Evolutionary conservation across 768 basidiomycete genomes (phyloP), one percentile per base, ranked within the genome.

Genomic region (Heimioporus sp.): DNA sequence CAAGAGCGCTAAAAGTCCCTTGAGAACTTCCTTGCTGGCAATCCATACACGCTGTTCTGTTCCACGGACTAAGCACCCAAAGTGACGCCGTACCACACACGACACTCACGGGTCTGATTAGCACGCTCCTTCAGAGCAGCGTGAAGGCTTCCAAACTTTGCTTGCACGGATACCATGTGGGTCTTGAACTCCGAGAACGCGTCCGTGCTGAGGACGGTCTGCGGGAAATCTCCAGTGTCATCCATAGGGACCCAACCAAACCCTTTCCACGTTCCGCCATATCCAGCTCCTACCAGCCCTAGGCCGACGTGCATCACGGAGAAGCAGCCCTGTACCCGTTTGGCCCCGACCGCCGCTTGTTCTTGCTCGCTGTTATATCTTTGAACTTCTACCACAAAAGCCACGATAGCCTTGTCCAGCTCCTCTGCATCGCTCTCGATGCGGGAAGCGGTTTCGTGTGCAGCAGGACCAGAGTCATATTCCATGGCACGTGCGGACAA

Each of bases 401-500:
- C 76, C 32, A 80, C 67, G 11, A 91, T 77, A 2, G 87, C 87
- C 34, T 81, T 79, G 54, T 88, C 87, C 10, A 91, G 76, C 58
- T 90, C 89, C 46, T 83, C 79, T 1, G 87, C 87, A 61, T 90
- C 89, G 6, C 81, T 77, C 61, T 87, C 84, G 54, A 90, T 87
- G 36, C 89, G 82, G 56, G 76, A 80, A 1, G 83, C 75, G 13
- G 86, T 87, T 54, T 88, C 84, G 11, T 76, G 67, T 5, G 82
- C 67, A 20, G 81, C 75, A 2, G 80, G 78, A 15, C 83, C 85
- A 0, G 87, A 85, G 61, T 91, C 86, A 54, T 89, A 90, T 60
- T 88, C 83, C 71, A 91, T 86, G 0, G 94, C 92, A 44, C 96
- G 86, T n/a, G 91, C 85, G 9, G 89, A 91, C 3, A 97, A 80